Evolutionary conservation across 2,329 filamentous ascomycete species (phyloP), one percentile per base, ranked within the genome.

Genomic region (Biscogniauxia marginata): DNA sequence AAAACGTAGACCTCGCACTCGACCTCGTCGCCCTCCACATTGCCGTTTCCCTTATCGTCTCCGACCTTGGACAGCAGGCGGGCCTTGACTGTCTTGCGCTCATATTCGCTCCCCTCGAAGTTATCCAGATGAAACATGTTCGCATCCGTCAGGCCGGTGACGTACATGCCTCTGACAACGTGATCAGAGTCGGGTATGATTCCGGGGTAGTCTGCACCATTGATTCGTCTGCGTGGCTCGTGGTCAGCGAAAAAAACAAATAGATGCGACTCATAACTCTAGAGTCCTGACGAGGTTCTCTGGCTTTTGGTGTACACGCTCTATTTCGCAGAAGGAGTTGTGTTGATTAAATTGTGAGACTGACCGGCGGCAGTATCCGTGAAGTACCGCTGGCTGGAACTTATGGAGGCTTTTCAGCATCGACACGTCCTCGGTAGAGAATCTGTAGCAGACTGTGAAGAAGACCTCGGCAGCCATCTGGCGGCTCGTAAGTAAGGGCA

Each of bases 391-490:
- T 0, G 91, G 90, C 0, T 79, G 80, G 70, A 91, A 85, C 0
- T 73, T 83, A 60, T 84, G 84, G 34, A 93, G 76, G 48, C 83
- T 71, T 54, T 75, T 70, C 22, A 72, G 61, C 1, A 69, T 7
- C 4, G 63, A 67, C 39, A 82, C 71, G 71, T 79, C 67, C 71
- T 81, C 34, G 67, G 83, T 67, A 60, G 80, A 78, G 4, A 70
- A 65, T 63, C 86, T 84, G 74, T 93, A 90, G 73, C 90, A 90
- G 46, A 96, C 92, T 30, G 89, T 88, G 75, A 89, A 88, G 65
- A 98, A 91, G 66, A 98, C 87, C 67, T 89, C 84, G 0, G 89
- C 85, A n/a, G 88, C 89, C 92, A 97, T 97, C 69, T 81, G 49
- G 4, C 7, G 11, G 49, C 4, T 54, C 18, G 34, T 66, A 16